Base-by-base conservation (phyloP, 2,329 filamentous ascomycete genomes). In the Neonectria punicea region DNA sequence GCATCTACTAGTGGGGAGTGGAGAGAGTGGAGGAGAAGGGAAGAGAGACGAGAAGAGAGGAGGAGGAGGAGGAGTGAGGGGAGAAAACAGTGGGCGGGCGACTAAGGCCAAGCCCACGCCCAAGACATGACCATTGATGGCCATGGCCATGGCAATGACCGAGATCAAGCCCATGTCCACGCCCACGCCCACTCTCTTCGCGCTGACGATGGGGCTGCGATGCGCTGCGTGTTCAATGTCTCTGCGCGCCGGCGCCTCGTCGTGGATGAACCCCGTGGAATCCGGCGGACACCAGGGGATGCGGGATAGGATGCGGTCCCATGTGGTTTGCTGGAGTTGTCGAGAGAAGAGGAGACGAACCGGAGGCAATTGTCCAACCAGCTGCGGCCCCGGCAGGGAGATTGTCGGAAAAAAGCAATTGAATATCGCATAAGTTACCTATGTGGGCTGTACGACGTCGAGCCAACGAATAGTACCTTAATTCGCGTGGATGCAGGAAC, bases 301-400 rank as follows among this genome's bases (percentile, higher is more conserved):
- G 68, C 59, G 66, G 69, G 62, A 73, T 59, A 66, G 58, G 63
- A 68, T 66, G 69, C 64, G 57, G 63, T 54, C 63, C 50, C 65
- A 58, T 73, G 61, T 65, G 44, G 67, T 50, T 60, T 67, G 68
- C 46, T 69, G 69, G 67, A 61, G 61, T 65, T 66, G 58, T 68
- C 63, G 63, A 71, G 64, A 70, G 63, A 66, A 65, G 71, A 69
- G 71, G 69, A 72, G 63, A 74, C 68, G 59, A 53, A 51, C 58
- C 55, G 56, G 49, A 34, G 30, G 50, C 66, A 55, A 74, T 75
- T 76, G 68, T 66, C 74, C 72, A 76, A 75, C 73, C 73, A 76
- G 67, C 58, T 55, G 64, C 53, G 54, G 58, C 55, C 20, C 53
- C 61, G 32, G 22, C 8, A 46, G 22, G 54, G 62, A 25, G 54